Conservation (phyloP, 1,139 yeast species). For the Scheffersomyces quercinus region DNA sequence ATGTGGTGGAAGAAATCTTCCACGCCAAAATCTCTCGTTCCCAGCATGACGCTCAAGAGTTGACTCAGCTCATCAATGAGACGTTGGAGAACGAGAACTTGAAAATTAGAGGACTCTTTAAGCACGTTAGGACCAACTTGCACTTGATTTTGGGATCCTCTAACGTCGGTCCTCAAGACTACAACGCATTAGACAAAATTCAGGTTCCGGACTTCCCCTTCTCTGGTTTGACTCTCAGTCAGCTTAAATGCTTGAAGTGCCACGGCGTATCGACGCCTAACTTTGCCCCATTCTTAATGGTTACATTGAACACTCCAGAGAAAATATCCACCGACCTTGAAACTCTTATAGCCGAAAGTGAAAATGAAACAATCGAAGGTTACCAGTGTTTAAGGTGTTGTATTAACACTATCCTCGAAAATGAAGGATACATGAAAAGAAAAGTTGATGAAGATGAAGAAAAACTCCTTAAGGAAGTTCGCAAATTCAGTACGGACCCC, state of each 20-base stretch:
- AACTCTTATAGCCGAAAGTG: slow-evolving; percentile 56
- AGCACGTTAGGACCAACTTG: slow-evolving; percentile 8
- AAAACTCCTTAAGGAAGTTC: slow-evolving; percentile 25
- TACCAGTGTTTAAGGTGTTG: slow-evolving; percentile 79
- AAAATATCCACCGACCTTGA: slow-evolving; percentile 47
- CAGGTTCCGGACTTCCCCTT: slow-evolving; percentile 70
- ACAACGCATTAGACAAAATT: slow-evolving; percentile 25
- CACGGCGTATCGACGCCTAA: slow-evolving; percentile 60
- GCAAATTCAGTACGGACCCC: slow-evolving; percentile 27
- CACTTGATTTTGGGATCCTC: slow-evolving; percentile 7
- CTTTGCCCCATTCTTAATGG: slow-evolving; percentile 64
- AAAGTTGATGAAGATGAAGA: slow-evolving; percentile 1
- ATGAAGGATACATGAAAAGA: slow-evolving; percentile 16
- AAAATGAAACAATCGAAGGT: slow-evolving; percentile 72
- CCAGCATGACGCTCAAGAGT: slow-evolving; percentile 95
- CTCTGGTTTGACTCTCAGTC: slow-evolving; percentile 63
- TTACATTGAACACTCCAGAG: slow-evolving; percentile 78
- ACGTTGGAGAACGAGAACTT: slow-evolving; percentile 70
- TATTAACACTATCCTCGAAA: slow-evolving; percentile 46
- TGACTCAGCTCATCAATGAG: slow-evolving; percentile 77
- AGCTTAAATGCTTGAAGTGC: slow-evolving; percentile 70
- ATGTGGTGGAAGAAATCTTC: slow-evolving; percentile 73
- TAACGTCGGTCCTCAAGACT: slow-evolving; percentile 12
- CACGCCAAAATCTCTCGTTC: slow-evolving; percentile 73
- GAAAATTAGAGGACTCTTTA: slow-evolving; percentile 37